Evolutionary conservation across 2,329 filamentous ascomycete species (phyloP).

Genomic region (Pyricularia grisea): DNA sequence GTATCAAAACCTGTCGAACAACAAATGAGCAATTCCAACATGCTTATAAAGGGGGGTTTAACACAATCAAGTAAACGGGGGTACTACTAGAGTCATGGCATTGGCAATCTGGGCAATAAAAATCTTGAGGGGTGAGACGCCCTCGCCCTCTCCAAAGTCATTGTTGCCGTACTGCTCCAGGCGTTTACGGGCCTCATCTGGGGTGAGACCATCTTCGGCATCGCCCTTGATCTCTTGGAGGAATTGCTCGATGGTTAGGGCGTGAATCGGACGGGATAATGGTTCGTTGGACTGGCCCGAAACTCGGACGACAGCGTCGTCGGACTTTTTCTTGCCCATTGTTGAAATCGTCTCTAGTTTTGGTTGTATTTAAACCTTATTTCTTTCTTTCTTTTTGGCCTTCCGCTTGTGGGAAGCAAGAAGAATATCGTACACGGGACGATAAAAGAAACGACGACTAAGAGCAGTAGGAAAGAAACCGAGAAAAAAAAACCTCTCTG

Average conservation of each 20-base stretch:
- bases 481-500: too few relatives aligned
- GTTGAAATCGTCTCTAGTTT: not conserved
- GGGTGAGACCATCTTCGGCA: constrained; percentile 40
- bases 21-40: constrained; percentile 4
- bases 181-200: constrained; percentile 35
- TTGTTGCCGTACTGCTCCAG: constrained; percentile 45
- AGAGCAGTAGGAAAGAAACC: too few relatives aligned
- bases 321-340: constrained; percentile 17
- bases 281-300: constrained; percentile 36
- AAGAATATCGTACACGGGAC: not conserved
- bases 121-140: constrained; percentile 46
- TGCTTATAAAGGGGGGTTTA: not conserved
- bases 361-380: not conserved
- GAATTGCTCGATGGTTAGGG: constrained; percentile 42
- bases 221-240: constrained; percentile 41
- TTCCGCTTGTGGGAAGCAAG: not conserved
- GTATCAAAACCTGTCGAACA: constrained; percentile 25
- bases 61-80: constrained; percentile 5
- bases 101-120: constrained; percentile 50
- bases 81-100: constrained; percentile 47
- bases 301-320: constrained; percentile 18
- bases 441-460: not conserved
- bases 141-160: constrained; percentile 43
- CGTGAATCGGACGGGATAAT: constrained; percentile 53
- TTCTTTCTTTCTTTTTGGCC: not conserved